A percentile compares a stretch with the other conserved stretches of the same genome.
Evolutionary conservation across 192 early-diverging fungal species (phyloP).

Genomic region (Linnemannia elongata): DNA sequence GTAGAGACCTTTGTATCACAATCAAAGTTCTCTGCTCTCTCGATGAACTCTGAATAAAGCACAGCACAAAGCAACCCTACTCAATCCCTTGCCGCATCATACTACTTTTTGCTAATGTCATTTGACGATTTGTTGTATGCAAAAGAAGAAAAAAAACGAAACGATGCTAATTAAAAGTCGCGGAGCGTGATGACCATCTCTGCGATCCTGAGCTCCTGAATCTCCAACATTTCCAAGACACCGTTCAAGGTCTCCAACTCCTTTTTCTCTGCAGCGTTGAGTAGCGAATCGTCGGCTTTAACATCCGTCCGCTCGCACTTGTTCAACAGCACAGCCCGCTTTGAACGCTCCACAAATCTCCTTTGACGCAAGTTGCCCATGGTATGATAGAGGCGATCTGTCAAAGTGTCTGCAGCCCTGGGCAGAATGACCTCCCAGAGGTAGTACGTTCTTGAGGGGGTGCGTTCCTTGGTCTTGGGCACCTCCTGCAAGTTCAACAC

Average conservation of each 20-base stretch:
- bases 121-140: conserved; percentile 9
- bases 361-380: conserved; percentile 71
- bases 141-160: conserved; percentile 1
- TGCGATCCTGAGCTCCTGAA: conserved; percentile 60
- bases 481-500: conserved; percentile 71
- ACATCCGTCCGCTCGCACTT: conserved; percentile 80
- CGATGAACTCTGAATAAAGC: conserved; percentile 1
- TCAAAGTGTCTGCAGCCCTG: conserved; percentile 62
- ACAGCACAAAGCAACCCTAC: neutral
- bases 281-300: conserved; percentile 62
- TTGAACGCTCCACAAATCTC: conserved; percentile 59
- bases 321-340: conserved; percentile 66
- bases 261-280: conserved; percentile 64
- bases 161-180: conserved; percentile 55
- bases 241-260: conserved; percentile 59
- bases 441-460: conserved; percentile 81
- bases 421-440: conserved; percentile 75
- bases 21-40: conserved; percentile 20
- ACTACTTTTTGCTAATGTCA: neutral
- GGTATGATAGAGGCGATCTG: conserved; percentile 67
- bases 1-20: conserved; percentile 7
- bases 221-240: conserved; percentile 64
- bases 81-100: neutral
- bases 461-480: conserved; percentile 77
- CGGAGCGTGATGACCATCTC: conserved; percentile 58